These are phyloP conservation scores for Podospora fimiseda DNA, from an alignment of 495 filamentous ascomycete genomes.

Conservation along the genomic window DNA sequence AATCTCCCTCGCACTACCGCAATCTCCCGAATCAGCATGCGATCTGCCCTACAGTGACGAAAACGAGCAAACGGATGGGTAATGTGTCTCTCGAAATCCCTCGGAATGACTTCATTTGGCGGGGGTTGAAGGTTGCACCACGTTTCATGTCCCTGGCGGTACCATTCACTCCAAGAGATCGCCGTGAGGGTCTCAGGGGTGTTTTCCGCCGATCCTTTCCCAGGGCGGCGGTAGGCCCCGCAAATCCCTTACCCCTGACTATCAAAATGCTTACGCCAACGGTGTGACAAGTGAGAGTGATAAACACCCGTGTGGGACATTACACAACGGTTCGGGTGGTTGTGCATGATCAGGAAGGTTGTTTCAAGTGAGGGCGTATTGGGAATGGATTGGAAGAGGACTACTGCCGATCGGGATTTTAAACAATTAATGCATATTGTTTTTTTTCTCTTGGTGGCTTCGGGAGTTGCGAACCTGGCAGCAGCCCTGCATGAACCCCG, in stretches of 20 bases:
- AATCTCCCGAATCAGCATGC: neutral
- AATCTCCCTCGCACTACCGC: neutral
- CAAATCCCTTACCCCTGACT: slow-evolving; percentile 11
- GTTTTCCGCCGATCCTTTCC: slow-evolving; percentile 4
- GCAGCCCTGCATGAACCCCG: too few relatives aligned
- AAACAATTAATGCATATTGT: too few relatives aligned
- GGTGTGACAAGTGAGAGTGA: neutral
- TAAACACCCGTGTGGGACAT: neutral
- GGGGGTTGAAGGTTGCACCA: neutral
- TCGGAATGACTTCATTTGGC: slow-evolving; percentile 4
- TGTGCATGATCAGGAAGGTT: too few relatives aligned
- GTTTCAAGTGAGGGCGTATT: neutral
- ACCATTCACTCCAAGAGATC: neutral
- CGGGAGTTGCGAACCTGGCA: too few relatives aligned
- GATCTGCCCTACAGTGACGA: neutral
- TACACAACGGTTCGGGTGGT: neutral
- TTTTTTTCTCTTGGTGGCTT: too few relatives aligned
- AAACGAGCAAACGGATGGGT: neutral
- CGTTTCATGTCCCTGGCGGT: slow-evolving; percentile 6
- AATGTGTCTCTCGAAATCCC: neutral
- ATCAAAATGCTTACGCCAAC: slow-evolving; percentile 5
- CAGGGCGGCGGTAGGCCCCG: slow-evolving; percentile 1
- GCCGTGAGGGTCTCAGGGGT: neutral
- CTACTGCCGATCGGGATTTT: too few relatives aligned
- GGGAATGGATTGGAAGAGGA: too few relatives aligned